These are phyloP conservation scores for Clonostachys chloroleuca DNA, from an alignment of 2,329 filamentous ascomycete species.

Conservation along the genomic window DNA sequence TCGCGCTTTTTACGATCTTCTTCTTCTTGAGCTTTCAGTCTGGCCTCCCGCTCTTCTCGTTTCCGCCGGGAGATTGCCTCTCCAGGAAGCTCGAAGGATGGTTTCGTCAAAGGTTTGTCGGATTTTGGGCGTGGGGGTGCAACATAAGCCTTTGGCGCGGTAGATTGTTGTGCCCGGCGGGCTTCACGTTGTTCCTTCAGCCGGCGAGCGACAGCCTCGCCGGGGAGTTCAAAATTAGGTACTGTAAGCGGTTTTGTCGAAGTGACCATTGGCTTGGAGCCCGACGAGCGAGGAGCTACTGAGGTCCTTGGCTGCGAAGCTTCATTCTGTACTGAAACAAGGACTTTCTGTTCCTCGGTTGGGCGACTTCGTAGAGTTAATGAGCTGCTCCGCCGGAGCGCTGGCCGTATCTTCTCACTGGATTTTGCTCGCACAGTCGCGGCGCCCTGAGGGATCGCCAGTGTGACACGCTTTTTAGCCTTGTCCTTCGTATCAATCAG, in stretches of 20 bases:
- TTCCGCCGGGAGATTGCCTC: slow-evolving; percentile 56
- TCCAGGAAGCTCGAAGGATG: slow-evolving; percentile 59
- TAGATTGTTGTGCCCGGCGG: slow-evolving; percentile 32
- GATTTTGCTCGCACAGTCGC: slow-evolving; percentile 36
- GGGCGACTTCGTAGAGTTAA: slow-evolving; percentile 26
- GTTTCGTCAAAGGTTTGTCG: slow-evolving; percentile 45
- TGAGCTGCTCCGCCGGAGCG: slow-evolving; percentile 35
- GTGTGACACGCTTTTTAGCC: slow-evolving; percentile 16
- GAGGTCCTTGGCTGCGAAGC: slow-evolving; percentile 7
- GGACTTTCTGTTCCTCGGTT: slow-evolving; percentile 5
- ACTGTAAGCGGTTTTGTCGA: slow-evolving; percentile 50
- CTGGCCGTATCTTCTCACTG: slow-evolving; percentile 24
- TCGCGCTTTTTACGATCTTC: slow-evolving; percentile 56
- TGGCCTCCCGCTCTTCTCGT: slow-evolving; percentile 50
- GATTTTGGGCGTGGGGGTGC: slow-evolving; percentile 42
- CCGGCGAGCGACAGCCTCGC: slow-evolving; percentile 54
- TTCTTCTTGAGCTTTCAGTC: slow-evolving; percentile 52
- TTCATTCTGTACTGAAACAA: slow-evolving; percentile 5
- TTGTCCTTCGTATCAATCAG: not conserved
- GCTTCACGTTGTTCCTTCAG: slow-evolving; percentile 56
- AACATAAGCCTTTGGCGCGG: slow-evolving; percentile 23
- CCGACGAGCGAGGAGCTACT: slow-evolving; percentile 10
- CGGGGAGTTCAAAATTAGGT: slow-evolving; percentile 57
- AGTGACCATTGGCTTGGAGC: slow-evolving; percentile 39
- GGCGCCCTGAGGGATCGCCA: slow-evolving; percentile 19